Evolutionary conservation across 179 eudicot genomes (phyloP).

Genomic region (Carnegiea gigantea): DNA sequence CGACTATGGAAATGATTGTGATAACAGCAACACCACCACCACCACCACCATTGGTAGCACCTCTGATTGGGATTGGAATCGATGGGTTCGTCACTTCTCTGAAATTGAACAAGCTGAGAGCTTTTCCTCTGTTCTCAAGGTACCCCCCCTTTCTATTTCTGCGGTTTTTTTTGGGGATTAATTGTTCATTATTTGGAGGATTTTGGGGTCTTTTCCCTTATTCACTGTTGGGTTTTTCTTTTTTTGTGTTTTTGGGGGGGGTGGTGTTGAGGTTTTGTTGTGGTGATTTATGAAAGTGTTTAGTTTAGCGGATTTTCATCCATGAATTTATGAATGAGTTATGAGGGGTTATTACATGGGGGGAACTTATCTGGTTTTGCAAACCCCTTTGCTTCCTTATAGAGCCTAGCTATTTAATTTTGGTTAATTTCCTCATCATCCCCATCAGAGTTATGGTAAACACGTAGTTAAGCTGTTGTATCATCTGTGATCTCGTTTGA

Average conservation of each 20-base stretch:
- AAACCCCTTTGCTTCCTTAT: not conserved
- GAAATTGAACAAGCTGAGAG: conserved; percentile 86
- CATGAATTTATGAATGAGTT: no score
- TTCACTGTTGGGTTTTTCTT: not conserved
- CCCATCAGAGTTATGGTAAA: no score
- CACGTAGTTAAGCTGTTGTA: no score
- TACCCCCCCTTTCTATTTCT: conserved; percentile 12
- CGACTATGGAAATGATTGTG: not conserved
- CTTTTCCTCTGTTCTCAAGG: conserved; percentile 78
- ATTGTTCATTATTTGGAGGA: not conserved
- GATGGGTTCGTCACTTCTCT: conserved; percentile 81
- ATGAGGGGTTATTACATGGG: not conserved
- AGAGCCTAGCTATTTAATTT: not conserved
- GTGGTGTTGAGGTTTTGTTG: not conserved
- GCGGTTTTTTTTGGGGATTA: not conserved
- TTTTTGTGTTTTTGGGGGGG: not conserved
- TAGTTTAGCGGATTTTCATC: not conserved
- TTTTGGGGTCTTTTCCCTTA: not conserved
- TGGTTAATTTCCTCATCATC: not conserved
- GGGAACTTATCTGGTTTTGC: not conserved
- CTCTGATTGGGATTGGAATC: conserved; percentile 84
- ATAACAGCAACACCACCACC: not conserved
- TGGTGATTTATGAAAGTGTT: not conserved
- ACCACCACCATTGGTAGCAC: conserved; percentile 1
- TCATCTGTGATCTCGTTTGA: no score